A percentile compares a stretch with the other conserved stretches of the same genome.
Conservation (phyloP, 2,329 filamentous ascomycete species). For the Chaetomiaceae sp. region DNA sequence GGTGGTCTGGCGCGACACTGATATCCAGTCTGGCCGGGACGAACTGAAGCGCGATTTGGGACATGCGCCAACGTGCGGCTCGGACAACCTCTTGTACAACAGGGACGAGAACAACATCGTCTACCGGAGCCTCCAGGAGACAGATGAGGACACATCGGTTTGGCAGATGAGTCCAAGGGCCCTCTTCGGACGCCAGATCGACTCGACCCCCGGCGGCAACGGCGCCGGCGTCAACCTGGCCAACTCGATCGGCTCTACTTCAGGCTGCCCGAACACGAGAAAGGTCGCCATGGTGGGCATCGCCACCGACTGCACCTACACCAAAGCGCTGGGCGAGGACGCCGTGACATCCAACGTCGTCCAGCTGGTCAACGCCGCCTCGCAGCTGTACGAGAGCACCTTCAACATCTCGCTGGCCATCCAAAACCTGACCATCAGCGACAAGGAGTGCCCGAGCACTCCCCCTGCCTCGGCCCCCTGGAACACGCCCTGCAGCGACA, state of each 20-base stretch:
- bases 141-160: slow-evolving; percentile 36
- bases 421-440: slow-evolving; percentile 75
- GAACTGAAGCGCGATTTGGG: slow-evolving; percentile 59
- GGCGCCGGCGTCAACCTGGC: slow-evolving; percentile 75
- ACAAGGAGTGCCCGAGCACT: slow-evolving; percentile 67
- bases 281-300: slow-evolving; percentile 89
- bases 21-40: slow-evolving; percentile 54
- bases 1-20: slow-evolving; percentile 89
- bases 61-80: slow-evolving; percentile 49
- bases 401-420: slow-evolving; percentile 96
- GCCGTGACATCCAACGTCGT: slow-evolving; percentile 74
- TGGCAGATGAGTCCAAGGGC: slow-evolving; percentile 58
- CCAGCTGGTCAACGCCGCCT: slow-evolving; percentile 77
- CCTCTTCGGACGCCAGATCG: slow-evolving; percentile 73
- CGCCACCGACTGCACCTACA: slow-evolving; percentile 90
- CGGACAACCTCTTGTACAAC: slow-evolving; percentile 80
- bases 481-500: slow-evolving; percentile 71
- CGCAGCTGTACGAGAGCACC: slow-evolving; percentile 78
- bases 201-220: slow-evolving; percentile 65
- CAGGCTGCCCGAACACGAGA: slow-evolving; percentile 84
- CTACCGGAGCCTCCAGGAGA: slow-evolving; percentile 48
- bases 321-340: slow-evolving; percentile 61
- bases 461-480: slow-evolving; percentile 66
- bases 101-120: slow-evolving; percentile 65
- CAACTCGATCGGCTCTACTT: slow-evolving; percentile 71